Percentiles rank a stretch among this genome's conserved stretches.
phyloP scores from a whole-genome alignment of 257 asterid species.

The Solanum dulcamara region DNA sequence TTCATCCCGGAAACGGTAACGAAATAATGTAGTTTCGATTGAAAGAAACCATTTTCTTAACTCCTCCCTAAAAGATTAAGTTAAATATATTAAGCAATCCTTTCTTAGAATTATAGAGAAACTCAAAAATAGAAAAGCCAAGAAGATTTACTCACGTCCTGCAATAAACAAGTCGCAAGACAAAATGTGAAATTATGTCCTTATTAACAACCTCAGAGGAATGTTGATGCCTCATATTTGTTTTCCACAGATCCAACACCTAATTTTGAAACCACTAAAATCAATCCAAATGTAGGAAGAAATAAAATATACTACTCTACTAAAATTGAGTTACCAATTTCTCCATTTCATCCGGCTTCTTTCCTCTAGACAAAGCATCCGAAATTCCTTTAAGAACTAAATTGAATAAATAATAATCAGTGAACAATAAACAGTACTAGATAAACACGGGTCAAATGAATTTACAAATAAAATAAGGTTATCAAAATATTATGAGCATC shows the following conservation, averaged over 20 bases:
- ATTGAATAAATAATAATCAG: not conserved
- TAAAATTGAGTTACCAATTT: constrained; percentile 22
- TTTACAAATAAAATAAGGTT: not conserved
- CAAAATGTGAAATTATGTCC: constrained; percentile 91
- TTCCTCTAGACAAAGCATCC: constrained; percentile 81
- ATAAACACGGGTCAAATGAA: not conserved
- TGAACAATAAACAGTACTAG: too few relatives aligned
- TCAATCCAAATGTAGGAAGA: not conserved
- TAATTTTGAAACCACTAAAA: not conserved
- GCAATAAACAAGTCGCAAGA: constrained; percentile 86
- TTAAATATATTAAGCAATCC: not conserved
- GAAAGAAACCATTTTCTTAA: constrained; percentile 90
- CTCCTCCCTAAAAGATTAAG: constrained; percentile 47
- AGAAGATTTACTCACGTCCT: constrained; percentile 50
- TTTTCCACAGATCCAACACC: constrained; percentile 53
- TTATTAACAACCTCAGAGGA: constrained; percentile 51
- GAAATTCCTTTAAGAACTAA: constrained; percentile 86
- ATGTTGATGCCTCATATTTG: constrained; percentile 55
- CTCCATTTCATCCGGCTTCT: constrained; percentile 70
- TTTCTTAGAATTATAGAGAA: not conserved
- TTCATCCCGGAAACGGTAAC: constrained; percentile 58
- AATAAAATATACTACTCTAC: not conserved
- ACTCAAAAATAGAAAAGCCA: not conserved
- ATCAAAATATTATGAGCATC: too few relatives aligned
- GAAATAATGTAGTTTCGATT: constrained; percentile 74